Conservation (phyloP, 805 yeast species). For the Ogataea glucozyma region DNA sequence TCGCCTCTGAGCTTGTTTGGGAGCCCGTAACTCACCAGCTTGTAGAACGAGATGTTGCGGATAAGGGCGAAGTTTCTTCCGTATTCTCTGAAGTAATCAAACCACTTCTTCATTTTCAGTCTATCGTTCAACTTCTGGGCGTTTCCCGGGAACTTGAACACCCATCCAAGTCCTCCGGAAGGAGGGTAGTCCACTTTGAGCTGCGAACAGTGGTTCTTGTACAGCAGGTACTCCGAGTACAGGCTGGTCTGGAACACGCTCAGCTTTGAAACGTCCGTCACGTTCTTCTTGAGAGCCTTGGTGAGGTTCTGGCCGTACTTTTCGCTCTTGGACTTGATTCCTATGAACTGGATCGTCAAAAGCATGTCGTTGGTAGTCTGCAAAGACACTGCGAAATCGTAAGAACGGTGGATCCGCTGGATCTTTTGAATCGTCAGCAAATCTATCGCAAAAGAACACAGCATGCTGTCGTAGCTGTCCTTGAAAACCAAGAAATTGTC, state of each 20-base stretch:
- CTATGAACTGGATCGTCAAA: slow-evolving; percentile 72
- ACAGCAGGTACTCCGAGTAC: slow-evolving; percentile 81
- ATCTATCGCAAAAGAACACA: slow-evolving; percentile 70
- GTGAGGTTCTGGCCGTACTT: slow-evolving; percentile 72
- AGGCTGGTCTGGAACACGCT: slow-evolving; percentile 67
- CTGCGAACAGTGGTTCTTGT: slow-evolving; percentile 51
- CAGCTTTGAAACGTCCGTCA: slow-evolving; percentile 60
- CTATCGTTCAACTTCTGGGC: slow-evolving; percentile 74
- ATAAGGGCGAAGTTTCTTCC: slow-evolving; percentile 83
- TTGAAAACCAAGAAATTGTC: slow-evolving; percentile 74
- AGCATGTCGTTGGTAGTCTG: slow-evolving; percentile 65
- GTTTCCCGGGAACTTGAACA: slow-evolving; percentile 88
- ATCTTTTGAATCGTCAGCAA: slow-evolving; percentile 79
- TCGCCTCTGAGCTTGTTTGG: slow-evolving; percentile 97
- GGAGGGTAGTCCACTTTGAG: slow-evolving; percentile 57
- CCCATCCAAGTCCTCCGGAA: slow-evolving; percentile 82
- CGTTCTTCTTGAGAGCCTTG: slow-evolving; percentile 58
- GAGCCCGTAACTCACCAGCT: slow-evolving; percentile 83
- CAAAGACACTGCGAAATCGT: slow-evolving; percentile 76
- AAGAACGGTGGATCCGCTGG: slow-evolving; percentile 77
- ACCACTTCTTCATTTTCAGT: slow-evolving; percentile 89
- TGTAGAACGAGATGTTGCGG: slow-evolving; percentile 74
- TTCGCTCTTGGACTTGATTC: slow-evolving; percentile 77
- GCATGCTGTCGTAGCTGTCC: slow-evolving; percentile 65
- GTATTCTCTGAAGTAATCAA: slow-evolving; percentile 78